These are phyloP conservation scores for Salvia hispanica DNA, from an alignment of 257 asterid genomes.

Conservation along the genomic window DNA sequence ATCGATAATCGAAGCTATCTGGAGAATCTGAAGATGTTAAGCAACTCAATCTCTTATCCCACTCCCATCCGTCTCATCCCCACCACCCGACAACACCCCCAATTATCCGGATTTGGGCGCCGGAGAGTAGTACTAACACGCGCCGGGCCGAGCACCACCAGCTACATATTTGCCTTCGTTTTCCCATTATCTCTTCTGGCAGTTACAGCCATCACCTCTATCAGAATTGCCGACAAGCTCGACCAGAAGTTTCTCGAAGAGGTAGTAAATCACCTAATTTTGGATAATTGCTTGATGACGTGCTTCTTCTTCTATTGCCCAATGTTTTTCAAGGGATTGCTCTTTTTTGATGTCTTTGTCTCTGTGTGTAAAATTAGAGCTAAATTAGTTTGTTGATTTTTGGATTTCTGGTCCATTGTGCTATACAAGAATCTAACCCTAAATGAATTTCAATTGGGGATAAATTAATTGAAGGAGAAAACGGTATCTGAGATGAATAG, in stretches of 20 bases:
- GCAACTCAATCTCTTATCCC: conserved; percentile 35
- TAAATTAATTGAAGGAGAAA: no score
- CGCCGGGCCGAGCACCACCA: conserved; percentile 57
- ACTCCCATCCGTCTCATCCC: conserved; percentile 33
- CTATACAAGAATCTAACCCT: no score
- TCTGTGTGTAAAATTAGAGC: no score
- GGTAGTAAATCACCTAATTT: conserved; percentile 47
- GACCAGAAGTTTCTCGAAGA: conserved; percentile 75
- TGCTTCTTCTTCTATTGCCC: no score
- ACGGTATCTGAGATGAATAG: no score
- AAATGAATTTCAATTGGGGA: no score
- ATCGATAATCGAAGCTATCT: no score
- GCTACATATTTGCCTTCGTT: conserved; percentile 64
- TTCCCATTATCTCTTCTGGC: conserved; percentile 75
- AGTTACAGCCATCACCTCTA: conserved; percentile 54
- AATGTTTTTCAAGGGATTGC: no score
- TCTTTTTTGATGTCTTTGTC: no score
- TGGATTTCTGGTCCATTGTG: not conserved
- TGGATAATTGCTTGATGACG: no score
- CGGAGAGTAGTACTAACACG: conserved; percentile 58
- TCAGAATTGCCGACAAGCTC: conserved; percentile 63
- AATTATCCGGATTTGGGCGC: conserved; percentile 21
- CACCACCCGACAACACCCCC: conserved; percentile 27
- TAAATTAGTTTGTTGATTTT: not conserved
- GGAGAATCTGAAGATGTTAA: conserved; percentile 9